Conservation (phyloP, 2,329 filamentous ascomycete genomes). For the Fusarium sp. region DNA sequence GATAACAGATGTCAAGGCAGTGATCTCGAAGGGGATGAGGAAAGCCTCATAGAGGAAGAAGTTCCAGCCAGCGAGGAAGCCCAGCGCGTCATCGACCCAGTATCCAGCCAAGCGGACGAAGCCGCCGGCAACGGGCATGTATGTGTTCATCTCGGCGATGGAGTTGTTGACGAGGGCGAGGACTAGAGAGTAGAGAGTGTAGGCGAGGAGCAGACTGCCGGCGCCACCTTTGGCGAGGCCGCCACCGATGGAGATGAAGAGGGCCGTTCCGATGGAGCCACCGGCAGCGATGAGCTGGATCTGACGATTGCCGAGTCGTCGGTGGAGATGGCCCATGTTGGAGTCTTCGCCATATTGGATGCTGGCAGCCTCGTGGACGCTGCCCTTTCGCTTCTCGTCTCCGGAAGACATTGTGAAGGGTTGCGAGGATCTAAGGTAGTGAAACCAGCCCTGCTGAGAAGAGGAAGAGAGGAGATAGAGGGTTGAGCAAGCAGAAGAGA, state of each 20-base stretch:
- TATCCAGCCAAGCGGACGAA: slow-evolving; percentile 33
- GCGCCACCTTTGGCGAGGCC: slow-evolving; percentile 35
- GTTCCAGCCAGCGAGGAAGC: slow-evolving; percentile 37
- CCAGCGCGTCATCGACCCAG: slow-evolving; percentile 34
- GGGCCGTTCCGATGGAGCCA: slow-evolving; percentile 37
- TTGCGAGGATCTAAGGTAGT: background rate
- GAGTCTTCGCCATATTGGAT: slow-evolving; percentile 2
- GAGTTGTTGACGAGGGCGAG: slow-evolving; percentile 37
- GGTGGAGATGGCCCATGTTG: slow-evolving; percentile 35
- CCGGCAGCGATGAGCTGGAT: slow-evolving; percentile 47
- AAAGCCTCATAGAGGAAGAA: slow-evolving; percentile 56
- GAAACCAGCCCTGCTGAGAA: background rate
- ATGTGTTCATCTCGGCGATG: slow-evolving; percentile 37
- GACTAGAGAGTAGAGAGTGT: slow-evolving; percentile 20
- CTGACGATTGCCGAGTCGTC: slow-evolving; percentile 35
- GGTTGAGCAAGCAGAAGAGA: background rate
- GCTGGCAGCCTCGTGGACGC: slow-evolving; percentile 18
- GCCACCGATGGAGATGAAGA: slow-evolving; percentile 39
- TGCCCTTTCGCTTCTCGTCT: slow-evolving; percentile 34
- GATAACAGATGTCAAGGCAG: slow-evolving; percentile 61
- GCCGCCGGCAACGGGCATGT: slow-evolving; percentile 34
- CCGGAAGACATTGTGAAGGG: slow-evolving; percentile 24
- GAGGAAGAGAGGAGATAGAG: background rate
- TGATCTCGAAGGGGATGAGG: slow-evolving; percentile 63
- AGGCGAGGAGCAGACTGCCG: slow-evolving; percentile 31